Percentiles rank a stretch among this genome's conserved stretches.
Evolutionary conservation across 495 filamentous ascomycete species (phyloP).

Genomic region (Tuber aestivum): DNA sequence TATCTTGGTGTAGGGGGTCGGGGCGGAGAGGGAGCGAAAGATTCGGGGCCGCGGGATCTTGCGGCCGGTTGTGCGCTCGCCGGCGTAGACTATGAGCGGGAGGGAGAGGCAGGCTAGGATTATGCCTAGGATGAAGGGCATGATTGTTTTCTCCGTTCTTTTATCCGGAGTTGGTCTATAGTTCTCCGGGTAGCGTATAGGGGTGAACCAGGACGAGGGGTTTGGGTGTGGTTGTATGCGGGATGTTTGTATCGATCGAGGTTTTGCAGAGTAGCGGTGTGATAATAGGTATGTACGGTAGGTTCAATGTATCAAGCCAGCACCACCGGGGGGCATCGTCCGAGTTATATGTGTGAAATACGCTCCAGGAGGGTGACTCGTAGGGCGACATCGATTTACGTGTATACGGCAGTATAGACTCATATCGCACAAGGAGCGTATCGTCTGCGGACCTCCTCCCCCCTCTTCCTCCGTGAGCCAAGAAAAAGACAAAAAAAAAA

Average conservation of each 20-base stretch:
- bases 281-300: background rate
- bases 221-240: background rate
- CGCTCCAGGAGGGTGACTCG: background rate
- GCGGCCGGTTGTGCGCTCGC: constrained; percentile 33
- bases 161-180: background rate
- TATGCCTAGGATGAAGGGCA: constrained; percentile 34
- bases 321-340: background rate
- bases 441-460: background rate
- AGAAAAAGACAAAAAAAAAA: background rate
- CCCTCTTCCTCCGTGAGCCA: background rate
- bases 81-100: constrained; percentile 34
- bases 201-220: too few species aligned
- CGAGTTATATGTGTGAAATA: background rate
- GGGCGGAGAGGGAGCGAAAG: constrained; percentile 26
- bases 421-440: background rate
- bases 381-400: background rate
- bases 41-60: constrained; percentile 27
- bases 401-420: too few species aligned
- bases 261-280: background rate
- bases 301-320: background rate
- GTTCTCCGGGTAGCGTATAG: background rate
- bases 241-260: background rate
- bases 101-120: constrained; percentile 38
- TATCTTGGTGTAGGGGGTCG: background rate
- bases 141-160: background rate